Percentiles rank a stretch among this genome's conserved stretches.
Conservation (phyloP, 306 rosid species). For the Quercus variabilis region DNA sequence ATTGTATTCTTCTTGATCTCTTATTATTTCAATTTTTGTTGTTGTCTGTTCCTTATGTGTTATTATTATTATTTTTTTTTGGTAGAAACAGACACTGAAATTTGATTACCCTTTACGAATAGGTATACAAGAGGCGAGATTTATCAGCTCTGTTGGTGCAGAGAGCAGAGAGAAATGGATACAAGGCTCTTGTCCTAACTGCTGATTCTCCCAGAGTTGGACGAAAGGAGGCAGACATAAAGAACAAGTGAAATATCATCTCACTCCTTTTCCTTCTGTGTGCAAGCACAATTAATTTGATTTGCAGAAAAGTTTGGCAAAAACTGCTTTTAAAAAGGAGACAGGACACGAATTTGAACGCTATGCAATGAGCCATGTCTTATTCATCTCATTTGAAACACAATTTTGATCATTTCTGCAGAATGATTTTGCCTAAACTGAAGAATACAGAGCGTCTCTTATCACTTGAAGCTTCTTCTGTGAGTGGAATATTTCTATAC, state of each 20-base stretch:
- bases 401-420: constrained; percentile 15
- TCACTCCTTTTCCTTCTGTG: not conserved
- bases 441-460: constrained; percentile 60
- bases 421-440: constrained; percentile 46
- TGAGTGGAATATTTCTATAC: constrained; percentile 31
- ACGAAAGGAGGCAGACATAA: constrained; percentile 70
- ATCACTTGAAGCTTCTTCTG: constrained; percentile 27
- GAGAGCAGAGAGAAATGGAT: constrained; percentile 61
- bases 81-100: not conserved
- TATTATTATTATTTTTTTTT: too few species aligned
- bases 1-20: constrained; percentile 9
- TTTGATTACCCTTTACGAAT: not conserved
- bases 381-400: constrained; percentile 1
- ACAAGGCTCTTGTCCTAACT: constrained; percentile 60
- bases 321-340: not conserved
- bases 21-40: not conserved
- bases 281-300: not conserved
- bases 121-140: constrained; percentile 59
- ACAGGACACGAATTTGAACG: too few species aligned
- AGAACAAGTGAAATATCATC: constrained; percentile 40
- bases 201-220: constrained; percentile 58
- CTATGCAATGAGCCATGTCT: not conserved
- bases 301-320: not conserved
- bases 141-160: constrained; percentile 39
- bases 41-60: not conserved